Base-by-base conservation (phyloP, 2,329 filamentous ascomycete genomes). In the Fusarium globosum region DNA sequence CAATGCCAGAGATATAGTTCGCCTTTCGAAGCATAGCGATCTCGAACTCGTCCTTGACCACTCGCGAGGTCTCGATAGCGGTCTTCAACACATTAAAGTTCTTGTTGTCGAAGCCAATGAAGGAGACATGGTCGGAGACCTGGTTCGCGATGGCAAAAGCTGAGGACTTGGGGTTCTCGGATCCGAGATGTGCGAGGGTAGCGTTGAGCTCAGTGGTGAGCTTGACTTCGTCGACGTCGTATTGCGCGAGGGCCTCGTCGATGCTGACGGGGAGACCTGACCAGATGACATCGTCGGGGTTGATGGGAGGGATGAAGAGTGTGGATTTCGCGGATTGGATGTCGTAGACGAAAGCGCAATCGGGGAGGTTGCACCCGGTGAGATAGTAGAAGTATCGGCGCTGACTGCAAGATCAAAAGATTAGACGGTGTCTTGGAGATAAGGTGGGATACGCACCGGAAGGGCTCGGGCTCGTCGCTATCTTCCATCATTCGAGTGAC, bases 331-430 rank as follows among this genome's bases (percentile, higher is more conserved):
- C 88, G 53, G 89, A 87, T 51, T 88, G 86, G 65, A 97, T 92
- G 74, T 97, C 92, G 85, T 98, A 97, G 64, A 92, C 88, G 68
- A 94, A 89, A 80, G 92, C 91, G 78, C 92, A 92, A 82, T 98
- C 95, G 67, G 95, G 89, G 36, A 97, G 87, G 71, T 91, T 88
- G 80, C 86, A 97, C 76, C 96, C 96, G 30, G 94, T 96, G 49
- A 98, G 87, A 83, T 99, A 99, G 89, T 93, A 98, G 85, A 99
- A 99, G 82, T 91, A 94, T 62, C 96, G 92, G 72, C 95, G 93
- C 84, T 98, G 95, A 74, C 94, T 95, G 75, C 10, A 33, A 38
- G 16, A 2, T 39, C 61, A 46, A 15, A 14, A 35, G 20, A 52
- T 72, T 18, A 73, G 70, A 23, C 2, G 21, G 14, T 46, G 45